Percentiles rank a stretch among this genome's conserved stretches.
Conservation (phyloP, 805 yeast genomes). For the Teunomyces pallodes region DNA sequence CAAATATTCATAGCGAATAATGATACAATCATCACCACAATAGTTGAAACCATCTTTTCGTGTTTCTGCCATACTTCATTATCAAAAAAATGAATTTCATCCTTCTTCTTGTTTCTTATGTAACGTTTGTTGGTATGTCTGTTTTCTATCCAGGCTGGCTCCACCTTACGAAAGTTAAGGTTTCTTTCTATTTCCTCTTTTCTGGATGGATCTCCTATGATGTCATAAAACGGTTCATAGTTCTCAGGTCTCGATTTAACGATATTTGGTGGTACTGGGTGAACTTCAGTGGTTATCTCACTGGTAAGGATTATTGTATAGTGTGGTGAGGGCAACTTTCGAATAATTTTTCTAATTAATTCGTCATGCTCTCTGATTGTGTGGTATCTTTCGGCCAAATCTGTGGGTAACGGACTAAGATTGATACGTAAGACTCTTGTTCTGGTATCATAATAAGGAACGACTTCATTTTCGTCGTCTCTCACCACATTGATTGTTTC, state of each 20-base stretch:
- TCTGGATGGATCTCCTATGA: constrained; percentile 52
- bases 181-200: constrained; percentile 55
- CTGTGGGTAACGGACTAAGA: constrained; percentile 45
- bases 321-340: constrained; percentile 73
- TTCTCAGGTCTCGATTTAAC: constrained; percentile 30
- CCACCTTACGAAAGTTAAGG: constrained; percentile 30
- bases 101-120: constrained; percentile 26
- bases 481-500: constrained; percentile 36
- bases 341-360: constrained; percentile 52
- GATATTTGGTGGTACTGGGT: constrained; percentile 31
- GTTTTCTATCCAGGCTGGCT: constrained; percentile 25
- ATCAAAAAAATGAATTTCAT: constrained; percentile 41
- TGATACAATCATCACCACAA: constrained; percentile 24
- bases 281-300: constrained; percentile 16
- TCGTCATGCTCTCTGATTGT: constrained; percentile 44
- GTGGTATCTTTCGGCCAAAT: constrained; percentile 18
- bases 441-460: constrained; percentile 58
- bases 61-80: constrained; percentile 49
- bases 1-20: constrained; percentile 16
- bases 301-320: constrained; percentile 58
- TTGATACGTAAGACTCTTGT: constrained; percentile 62
- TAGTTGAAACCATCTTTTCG: constrained; percentile 44
- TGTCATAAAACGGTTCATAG: constrained; percentile 52
- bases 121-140: constrained; percentile 30
- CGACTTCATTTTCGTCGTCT: constrained; percentile 45